A percentile compares a stretch with the other conserved stretches of the same genome.
Conservation (phyloP, 768 basidiomycete species). For the Crucibulum laeve region DNA sequence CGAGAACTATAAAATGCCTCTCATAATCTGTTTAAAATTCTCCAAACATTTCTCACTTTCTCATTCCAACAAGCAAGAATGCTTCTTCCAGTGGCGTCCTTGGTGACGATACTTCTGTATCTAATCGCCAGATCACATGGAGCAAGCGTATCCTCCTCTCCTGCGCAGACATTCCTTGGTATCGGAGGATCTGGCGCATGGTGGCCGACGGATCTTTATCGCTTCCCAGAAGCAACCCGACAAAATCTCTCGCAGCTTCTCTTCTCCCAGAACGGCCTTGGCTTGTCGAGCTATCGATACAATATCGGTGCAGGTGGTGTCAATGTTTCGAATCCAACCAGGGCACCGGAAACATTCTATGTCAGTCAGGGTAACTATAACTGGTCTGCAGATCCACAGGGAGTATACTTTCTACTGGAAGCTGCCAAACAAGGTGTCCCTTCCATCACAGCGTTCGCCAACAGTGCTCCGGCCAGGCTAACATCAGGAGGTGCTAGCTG, state of each 20-base stretch:
- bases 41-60: too few species aligned
- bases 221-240: conserved; percentile 33
- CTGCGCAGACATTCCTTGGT: conserved; percentile 31
- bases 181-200: conserved; percentile 43
- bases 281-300: conserved; percentile 37
- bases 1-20: too few species aligned
- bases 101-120: not conserved
- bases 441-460: conserved; percentile 36
- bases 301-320: conserved; percentile 41
- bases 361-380: conserved; percentile 34
- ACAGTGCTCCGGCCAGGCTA: conserved; percentile 33
- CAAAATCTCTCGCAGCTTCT: conserved; percentile 36
- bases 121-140: not conserved
- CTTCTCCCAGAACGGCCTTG: conserved; percentile 32
- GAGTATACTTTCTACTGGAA: conserved; percentile 34
- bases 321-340: conserved; percentile 31
- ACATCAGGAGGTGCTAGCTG: conserved; percentile 30
- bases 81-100: not conserved
- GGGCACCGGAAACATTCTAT: conserved; percentile 32
- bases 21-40: too few species aligned
- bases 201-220: conserved; percentile 39
- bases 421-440: conserved; percentile 30
- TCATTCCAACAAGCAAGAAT: too few species aligned
- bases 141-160: conserved; percentile 21
- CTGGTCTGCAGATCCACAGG: conserved; percentile 32